Conservation (phyloP, 208 protist genomes). For the Cochliopodium minus region DNA sequence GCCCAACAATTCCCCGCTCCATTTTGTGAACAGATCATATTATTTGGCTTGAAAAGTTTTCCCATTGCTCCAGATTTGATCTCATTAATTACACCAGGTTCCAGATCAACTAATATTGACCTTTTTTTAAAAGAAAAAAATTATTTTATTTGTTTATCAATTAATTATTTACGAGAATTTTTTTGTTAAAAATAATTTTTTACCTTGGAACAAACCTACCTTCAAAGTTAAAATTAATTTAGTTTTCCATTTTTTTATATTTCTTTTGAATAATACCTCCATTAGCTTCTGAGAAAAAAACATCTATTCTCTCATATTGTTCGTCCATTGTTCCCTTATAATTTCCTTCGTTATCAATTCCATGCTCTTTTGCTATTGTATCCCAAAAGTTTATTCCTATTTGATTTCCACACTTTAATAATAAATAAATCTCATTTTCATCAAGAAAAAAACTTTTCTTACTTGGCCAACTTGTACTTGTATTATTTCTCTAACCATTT, state of each 20-base stretch:
- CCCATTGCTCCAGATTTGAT: constrained; percentile 39
- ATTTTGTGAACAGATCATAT: constrained; percentile 79
- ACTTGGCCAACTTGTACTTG: too few species aligned
- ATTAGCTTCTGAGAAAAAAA: constrained; percentile 85
- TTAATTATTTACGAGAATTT: too few species aligned
- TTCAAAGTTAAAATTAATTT: too few species aligned
- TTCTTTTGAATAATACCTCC: too few species aligned
- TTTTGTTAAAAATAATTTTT: too few species aligned
- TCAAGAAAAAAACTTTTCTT: too few species aligned
- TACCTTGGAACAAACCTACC: constrained; percentile 4
- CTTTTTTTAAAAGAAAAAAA: too few species aligned
- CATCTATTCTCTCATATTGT: constrained; percentile 83
- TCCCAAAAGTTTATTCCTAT: constrained; percentile 46
- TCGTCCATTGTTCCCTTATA: constrained; percentile 57
- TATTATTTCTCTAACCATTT: too few species aligned
- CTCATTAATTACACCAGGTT: constrained; percentile 55
- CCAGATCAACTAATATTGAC: constrained; percentile 2
- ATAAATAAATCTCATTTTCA: too few species aligned
- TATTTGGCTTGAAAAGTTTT: constrained; percentile 69
- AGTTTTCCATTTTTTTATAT: background rate
- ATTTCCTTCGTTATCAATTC: constrained; percentile 51
- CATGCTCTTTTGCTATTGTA: constrained; percentile 27
- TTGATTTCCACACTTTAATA: constrained; percentile 90
- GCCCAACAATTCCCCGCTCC: constrained; percentile 89
- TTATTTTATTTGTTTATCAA: too few species aligned